phyloP scores from a whole-genome alignment of 768 basidiomycete species.

The Obba rivulosa region DNA sequence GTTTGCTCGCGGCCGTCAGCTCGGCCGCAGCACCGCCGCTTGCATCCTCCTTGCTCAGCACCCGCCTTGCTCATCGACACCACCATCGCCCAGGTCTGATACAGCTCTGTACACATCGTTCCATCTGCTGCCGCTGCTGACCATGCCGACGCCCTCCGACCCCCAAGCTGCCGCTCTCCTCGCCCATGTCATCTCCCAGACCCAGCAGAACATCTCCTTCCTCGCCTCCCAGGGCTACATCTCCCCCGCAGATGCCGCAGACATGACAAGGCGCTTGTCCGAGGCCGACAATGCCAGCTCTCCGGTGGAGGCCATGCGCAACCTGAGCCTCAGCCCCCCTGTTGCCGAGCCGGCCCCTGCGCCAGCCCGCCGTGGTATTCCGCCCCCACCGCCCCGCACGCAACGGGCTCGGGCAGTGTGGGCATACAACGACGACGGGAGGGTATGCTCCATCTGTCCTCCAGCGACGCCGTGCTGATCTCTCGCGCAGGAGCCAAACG shows the following conservation, averaged over 20 bases:
- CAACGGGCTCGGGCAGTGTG: constrained; percentile 53
- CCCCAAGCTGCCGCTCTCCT: constrained; percentile 38
- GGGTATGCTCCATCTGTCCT: constrained; percentile 27
- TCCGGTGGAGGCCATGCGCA: constrained; percentile 10
- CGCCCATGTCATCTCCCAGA: constrained; percentile 46
- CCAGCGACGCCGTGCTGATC: background rate
- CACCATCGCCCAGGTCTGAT: no score
- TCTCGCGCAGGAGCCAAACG: constrained; percentile 63
- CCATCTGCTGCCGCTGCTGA: background rate
- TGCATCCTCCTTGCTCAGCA: background rate
- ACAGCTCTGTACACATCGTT: background rate
- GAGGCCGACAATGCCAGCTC: background rate
- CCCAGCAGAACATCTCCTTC: constrained; percentile 41
- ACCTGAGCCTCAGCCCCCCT: constrained; percentile 11
- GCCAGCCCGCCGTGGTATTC: constrained; percentile 11
- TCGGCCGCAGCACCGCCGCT: background rate
- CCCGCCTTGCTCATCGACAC: no score
- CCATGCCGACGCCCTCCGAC: background rate
- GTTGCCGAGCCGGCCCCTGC: constrained; percentile 7
- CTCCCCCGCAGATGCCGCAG: constrained; percentile 31
- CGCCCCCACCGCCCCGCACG: constrained; percentile 11
- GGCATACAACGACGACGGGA: constrained; percentile 59
- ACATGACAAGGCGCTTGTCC: constrained; percentile 35
- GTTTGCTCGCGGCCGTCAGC: background rate
- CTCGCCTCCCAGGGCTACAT: constrained; percentile 39